Base-by-base conservation (phyloP, 1,139 yeast genomes). In the Geotrichum restrictum region DNA sequence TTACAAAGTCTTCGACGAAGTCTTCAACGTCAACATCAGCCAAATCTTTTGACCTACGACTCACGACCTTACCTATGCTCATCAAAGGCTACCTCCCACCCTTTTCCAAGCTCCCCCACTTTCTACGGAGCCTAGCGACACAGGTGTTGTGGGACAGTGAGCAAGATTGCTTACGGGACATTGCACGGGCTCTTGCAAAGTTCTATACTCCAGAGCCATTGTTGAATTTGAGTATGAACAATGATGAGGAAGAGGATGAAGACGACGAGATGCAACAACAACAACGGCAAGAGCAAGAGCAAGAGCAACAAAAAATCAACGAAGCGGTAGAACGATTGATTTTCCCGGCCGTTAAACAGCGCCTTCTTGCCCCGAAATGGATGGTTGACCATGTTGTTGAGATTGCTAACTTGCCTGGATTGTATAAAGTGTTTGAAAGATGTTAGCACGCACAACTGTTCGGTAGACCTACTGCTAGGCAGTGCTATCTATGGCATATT, bases 391-490 rank as follows among this genome's bases (percentile, higher is more conserved):
- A 81, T 55, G 80, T 89, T 4, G 78, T 87, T 1, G 96, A 93
- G 66, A 81, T 94, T 41, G 98, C 98, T 0, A 91, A 85, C 64
- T 71, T 94, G 40, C 98, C 98, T 0, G 96, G 96, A 0, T 71
- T 94, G 52, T 94, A 94, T 69, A 80, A 77, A 62, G 95, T 94
- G 3, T 93, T 93, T 73, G 99, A 93, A 70, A 75, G 98, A 64
- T 93, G 98, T 65, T 89, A 59, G 42, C n/a, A n/a, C n/a, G n/a
- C n/a, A n/a, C n/a, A n/a, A n/a, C n/a, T n/a, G n/a, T n/a, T n/a
- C n/a, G n/a, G 19, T 37, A 11, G 18, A 14, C 16, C 27, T 8
- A 14, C n/a, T 4, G 31, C 27, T 3, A 31, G 8, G 3, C 11
- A 19, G 3, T n/a, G 14, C 4, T 18, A 19, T 6, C 8, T n/a